Evolutionary conservation across 208 protist genomes (phyloP), one percentile per base, ranked within the genome.

Genomic region (Wallacemonas sp.): DNA sequence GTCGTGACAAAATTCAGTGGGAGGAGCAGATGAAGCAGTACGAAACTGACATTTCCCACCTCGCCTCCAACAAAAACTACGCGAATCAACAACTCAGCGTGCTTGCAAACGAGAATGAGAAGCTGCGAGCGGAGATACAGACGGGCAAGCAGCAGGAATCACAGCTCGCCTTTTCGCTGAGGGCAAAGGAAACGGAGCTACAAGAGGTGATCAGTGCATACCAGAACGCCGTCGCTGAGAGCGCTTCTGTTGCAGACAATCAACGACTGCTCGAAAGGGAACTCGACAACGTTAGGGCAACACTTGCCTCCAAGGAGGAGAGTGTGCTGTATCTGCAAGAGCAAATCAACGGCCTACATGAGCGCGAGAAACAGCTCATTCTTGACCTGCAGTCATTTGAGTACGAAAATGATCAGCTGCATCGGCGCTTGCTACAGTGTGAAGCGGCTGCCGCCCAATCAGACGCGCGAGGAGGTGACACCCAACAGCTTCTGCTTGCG

Each of bases 371-470:
- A 50, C 89, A 95, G 46, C 70, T 92, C 27, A 71, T 81, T 17
- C 54, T 95, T 9, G 85, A 95, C 69, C 53, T 91, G 24, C 89
- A 95, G 44, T 70, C 83, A 12, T 86, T 86, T 48, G 89, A 92
- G 48, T 91, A 91, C 52, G 83, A 92, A 53, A 92, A 91, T 45
- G 73, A 78, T 22, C 79, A 85, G 32, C 72, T 91, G 1, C 85
- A 95, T 57, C 78, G 87, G 10, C 75, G 80, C 17, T 45, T 92
- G 44, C 68, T 88, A 3, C 77, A 89, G 45, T 37, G 64, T 5
- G 79, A 91, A 19, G 63, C 74, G 1, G 68, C 67, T 10, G 41
- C 63, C 5, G 66, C 70, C 3, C 71, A 87, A 15, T 48, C 81
- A 6, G 79, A 92, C 36, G 29, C 46, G 32, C 77, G 71, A 36